Evolutionary conservation across 805 yeast species (phyloP).

Genomic region (Candida incommunis): DNA sequence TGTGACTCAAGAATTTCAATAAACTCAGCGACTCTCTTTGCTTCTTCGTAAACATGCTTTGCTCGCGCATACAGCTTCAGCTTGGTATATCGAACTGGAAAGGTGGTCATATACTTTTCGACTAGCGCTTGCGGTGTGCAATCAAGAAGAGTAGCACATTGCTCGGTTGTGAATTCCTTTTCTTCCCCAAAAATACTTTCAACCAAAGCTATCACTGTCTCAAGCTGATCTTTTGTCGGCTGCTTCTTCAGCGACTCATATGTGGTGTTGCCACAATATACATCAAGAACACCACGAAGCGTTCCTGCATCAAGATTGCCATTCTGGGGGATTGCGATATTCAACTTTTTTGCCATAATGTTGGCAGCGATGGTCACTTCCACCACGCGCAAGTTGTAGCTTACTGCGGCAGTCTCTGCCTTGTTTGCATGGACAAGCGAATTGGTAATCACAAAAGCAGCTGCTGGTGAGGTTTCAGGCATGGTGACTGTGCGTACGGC

Average conservation of each 20-base stretch:
- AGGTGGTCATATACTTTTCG: conserved; percentile 32
- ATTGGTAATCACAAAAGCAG: conserved; percentile 49
- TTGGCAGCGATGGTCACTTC: conserved; percentile 59
- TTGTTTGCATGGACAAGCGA: conserved; percentile 50
- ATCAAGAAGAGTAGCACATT: conserved; percentile 32
- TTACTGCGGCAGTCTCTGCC: conserved; percentile 53
- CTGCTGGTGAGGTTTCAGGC: conserved; percentile 30
- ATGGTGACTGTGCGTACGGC: conserved; percentile 39
- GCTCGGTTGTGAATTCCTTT: conserved; percentile 36
- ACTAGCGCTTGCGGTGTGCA: conserved; percentile 29
- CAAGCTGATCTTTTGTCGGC: conserved; percentile 28
- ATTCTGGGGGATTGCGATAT: conserved; percentile 29
- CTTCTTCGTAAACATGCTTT: conserved; percentile 48
- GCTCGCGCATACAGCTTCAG: conserved; percentile 45
- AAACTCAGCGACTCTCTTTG: conserved; percentile 42
- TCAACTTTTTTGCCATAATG: conserved; percentile 35
- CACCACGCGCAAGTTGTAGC: conserved; percentile 58
- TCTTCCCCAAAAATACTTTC: conserved; percentile 26
- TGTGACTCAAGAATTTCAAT: conserved; percentile 25
- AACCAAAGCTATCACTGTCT: conserved; percentile 28
- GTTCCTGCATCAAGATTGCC: conserved; percentile 45
- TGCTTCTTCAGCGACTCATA: conserved; percentile 29
- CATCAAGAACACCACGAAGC: conserved; percentile 48
- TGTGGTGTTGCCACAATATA: conserved; percentile 21
- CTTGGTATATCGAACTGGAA: conserved; percentile 43